Percentiles rank a stretch among this genome's conserved stretches.
Evolutionary conservation across 495 filamentous ascomycete genomes (phyloP).

Genomic region (Aspergillus egyptiacus): DNA sequence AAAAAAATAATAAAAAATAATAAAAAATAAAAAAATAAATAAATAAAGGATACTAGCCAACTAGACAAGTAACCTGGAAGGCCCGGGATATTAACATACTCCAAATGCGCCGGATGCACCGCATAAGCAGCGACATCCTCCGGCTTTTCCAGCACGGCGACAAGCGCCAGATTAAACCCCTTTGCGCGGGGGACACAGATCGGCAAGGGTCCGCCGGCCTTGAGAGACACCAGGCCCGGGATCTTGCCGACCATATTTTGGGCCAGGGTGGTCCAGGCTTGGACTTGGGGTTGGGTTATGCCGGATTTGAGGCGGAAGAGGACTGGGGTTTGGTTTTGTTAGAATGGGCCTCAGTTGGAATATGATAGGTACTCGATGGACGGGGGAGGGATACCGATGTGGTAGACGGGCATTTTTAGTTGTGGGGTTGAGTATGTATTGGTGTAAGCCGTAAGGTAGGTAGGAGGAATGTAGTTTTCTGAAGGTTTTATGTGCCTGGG

Average conservation of each 20-base stretch:
- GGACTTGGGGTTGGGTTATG: conserved; percentile 28
- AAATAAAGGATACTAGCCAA: too few species aligned
- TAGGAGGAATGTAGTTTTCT: neutral
- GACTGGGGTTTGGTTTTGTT: conserved; percentile 22
- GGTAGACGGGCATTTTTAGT: conserved; percentile 20
- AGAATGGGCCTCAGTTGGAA: neutral
- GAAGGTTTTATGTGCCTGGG: neutral
- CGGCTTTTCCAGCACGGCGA: conserved; percentile 37
- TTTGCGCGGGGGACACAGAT: conserved; percentile 36
- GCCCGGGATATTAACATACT: too few species aligned
- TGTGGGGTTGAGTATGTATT: neutral
- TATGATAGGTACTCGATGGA: neutral
- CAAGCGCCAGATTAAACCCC: conserved; percentile 40
- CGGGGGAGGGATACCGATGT: conserved; percentile 16
- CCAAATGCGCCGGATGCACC: conserved; percentile 35
- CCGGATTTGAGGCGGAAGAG: conserved; percentile 41
- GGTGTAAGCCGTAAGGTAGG: neutral
- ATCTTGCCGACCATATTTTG: conserved; percentile 37
- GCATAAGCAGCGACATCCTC: conserved; percentile 34
- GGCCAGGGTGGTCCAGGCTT: conserved; percentile 23
- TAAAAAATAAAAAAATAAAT: neutral
- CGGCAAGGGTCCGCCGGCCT: conserved; percentile 28
- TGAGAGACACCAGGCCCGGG: conserved; percentile 32
- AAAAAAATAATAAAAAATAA: neutral
- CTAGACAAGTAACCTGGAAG: too few species aligned